Evolutionary conservation across 163 green algal genomes (phyloP), one percentile per base, ranked within the genome.

Genomic region (Prototheca wickerhamii): DNA sequence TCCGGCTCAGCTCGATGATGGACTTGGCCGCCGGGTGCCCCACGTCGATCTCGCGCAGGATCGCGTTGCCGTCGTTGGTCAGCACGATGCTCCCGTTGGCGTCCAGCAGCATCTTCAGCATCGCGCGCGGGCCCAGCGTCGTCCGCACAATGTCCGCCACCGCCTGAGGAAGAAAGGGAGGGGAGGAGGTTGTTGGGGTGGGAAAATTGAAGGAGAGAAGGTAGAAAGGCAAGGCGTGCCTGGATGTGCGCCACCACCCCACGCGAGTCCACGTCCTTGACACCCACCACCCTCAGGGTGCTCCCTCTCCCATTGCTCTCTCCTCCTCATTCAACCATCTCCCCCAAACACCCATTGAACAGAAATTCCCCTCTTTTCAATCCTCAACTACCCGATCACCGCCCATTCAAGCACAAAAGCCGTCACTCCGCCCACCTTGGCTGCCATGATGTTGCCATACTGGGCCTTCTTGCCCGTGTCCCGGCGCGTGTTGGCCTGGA

Each of bases 61-160:
- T 98, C 4, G 93, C 93, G 66, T 98, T 95, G 32, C 93, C 92
- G 65, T 99, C 93, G 67, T 99, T 99, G 12, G 93, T 99, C 7
- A 99, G 77, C 40, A 98, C 89, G 60, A 99, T 98, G 37, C 92
- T 87, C 76, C 93, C 93, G 55, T 87, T 91, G n/a, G 92, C 87
- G 73, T 99, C 94, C 29, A 99, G 85, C 51, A 99, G 70, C 94
- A 99, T 99, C 67, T 99, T 99, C 1, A 98, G 71, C 94, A 99
- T 99, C 12, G 91, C 93, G 3, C 92, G 82, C 10, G 94, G 94
- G 0, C 94, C 94, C 32, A 99, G 75, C 20, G 93, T 98, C 0
- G 93, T 98, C 17, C 93, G 79, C 56, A 99, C 93, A 66, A 99
- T 97, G 71, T 98, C 92, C 23, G 92, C 79, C 2, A 99, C 92